These are phyloP conservation scores for Lasiodiplodia sp. DNA, from an alignment of 2,329 filamentous ascomycete genomes.

Conservation along the genomic window DNA sequence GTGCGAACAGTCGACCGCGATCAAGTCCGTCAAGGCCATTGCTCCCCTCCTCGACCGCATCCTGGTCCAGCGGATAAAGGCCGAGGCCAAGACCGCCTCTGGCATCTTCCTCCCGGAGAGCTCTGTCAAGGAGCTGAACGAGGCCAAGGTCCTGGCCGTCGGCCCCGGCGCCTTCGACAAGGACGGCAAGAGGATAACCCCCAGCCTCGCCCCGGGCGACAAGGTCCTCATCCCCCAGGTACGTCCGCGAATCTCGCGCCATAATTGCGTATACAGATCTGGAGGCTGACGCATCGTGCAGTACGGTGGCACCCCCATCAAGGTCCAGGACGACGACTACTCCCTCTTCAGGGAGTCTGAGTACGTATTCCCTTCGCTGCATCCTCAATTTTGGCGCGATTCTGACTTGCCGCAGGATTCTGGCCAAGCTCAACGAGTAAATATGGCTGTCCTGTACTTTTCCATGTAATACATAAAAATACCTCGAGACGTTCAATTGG, in stretches of 20 bases:
- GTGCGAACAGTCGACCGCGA: slow-evolving; percentile 56
- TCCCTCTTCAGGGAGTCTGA: slow-evolving; percentile 96
- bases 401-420: slow-evolving; percentile 68
- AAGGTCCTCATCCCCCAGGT: slow-evolving; percentile 96
- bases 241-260: slow-evolving; percentile 46
- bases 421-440: slow-evolving; percentile 99
- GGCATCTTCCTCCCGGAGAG: slow-evolving; percentile 98
- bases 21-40: slow-evolving; percentile 95
- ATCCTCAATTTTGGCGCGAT: slow-evolving; percentile 1
- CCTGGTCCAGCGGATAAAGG: slow-evolving; percentile 96
- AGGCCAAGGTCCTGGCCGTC: slow-evolving; percentile 94
- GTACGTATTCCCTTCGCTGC: slow-evolving; percentile 66
- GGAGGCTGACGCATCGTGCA: slow-evolving; percentile 46
- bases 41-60: slow-evolving; percentile 97
- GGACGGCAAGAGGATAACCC: slow-evolving; percentile 85
- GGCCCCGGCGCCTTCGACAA: slow-evolving; percentile 88
- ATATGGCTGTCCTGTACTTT: slow-evolving; percentile 36
- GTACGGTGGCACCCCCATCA: slow-evolving; percentile 94
- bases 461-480: slow-evolving; percentile 29
- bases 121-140: slow-evolving; percentile 97
- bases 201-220: slow-evolving; percentile 84
- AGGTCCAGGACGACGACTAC: slow-evolving; percentile 97
- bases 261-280: neutral
- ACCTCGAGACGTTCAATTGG: slow-evolving; percentile 29
- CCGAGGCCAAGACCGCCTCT: slow-evolving; percentile 92